Base-by-base conservation (phyloP, 805 yeast species). In the Danielia oregonensis region DNA sequence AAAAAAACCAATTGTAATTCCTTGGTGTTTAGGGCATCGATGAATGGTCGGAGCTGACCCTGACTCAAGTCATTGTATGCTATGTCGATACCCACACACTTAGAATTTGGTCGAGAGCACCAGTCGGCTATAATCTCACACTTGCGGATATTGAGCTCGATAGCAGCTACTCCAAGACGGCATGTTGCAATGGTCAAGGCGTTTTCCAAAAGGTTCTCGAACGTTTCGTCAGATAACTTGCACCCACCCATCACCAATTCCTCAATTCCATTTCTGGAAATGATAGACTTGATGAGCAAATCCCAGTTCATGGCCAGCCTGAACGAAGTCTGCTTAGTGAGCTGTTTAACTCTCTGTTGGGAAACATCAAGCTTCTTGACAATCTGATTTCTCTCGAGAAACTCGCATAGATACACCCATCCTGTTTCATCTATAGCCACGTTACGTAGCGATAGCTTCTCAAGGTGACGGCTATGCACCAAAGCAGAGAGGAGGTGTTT, bases 241-340 rank as follows among this genome's bases (percentile, higher is more conserved):
- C 79, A 76, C 1, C 82, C 81, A 43, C 76, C 74, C 32, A 76
- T 66, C 11, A 76, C 81, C 37, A 76, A 59, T 44, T 76, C 82
- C 49, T 74, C 79, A 22, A 76, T 64, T 0, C 82, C 81, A 5
- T 76, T 76, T 37, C 78, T 54, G 11, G 48, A 11, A 1, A 57
- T 50, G n/a, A 76, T 36, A 1, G 74, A 44, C 17, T 64, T 56
- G 19, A 68, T 65, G 42, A 76, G 69, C 29, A 74, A 42, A 29
- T 65, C 61, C 82, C 82, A 76, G 48, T 76, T 65, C 76, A 76
- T 70, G 9, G 68, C 62, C 0, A 73, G 56, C 35, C 82, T 52
- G 15, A 65, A 49, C 7, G 51, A 45, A 3, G 46, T 48, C 13
- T 59, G 52, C 6, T 70, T 65, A 10, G 68, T 61, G 19, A 73